Percentiles rank a stretch among this genome's conserved stretches.
phyloP scores from a whole-genome alignment of 805 yeast species.

The Suhomyces faveliae region DNA sequence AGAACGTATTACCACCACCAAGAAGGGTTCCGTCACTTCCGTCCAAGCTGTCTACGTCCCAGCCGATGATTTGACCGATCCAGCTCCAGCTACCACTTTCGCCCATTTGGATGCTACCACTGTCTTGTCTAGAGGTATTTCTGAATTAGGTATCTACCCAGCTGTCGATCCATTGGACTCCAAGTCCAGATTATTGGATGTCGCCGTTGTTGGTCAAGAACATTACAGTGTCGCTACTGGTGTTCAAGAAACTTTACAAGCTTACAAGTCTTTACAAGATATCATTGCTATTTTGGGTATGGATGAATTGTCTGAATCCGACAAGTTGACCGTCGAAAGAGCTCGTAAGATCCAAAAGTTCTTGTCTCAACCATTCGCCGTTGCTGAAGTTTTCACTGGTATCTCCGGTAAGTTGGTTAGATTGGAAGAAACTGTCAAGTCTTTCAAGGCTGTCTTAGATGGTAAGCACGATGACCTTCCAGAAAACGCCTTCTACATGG shows the following conservation, averaged over 20 bases:
- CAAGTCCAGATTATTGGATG: slow-evolving; percentile 97
- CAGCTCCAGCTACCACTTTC: slow-evolving; percentile 99
- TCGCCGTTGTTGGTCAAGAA: slow-evolving; percentile 96
- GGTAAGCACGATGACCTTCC: slow-evolving; percentile 99
- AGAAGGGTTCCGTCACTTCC: slow-evolving; percentile 99
- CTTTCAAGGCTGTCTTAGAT: slow-evolving; percentile 95
- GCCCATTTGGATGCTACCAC: slow-evolving; percentile 99
- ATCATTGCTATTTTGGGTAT: slow-evolving; percentile 99
- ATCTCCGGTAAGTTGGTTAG: slow-evolving; percentile 96
- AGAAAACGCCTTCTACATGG: slow-evolving; percentile 99
- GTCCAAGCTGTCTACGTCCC: slow-evolving; percentile 99
- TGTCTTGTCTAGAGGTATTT: slow-evolving; percentile 98
- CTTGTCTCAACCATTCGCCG: slow-evolving; percentile 99
- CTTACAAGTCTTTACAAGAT: slow-evolving; percentile 99
- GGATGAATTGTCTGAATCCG: slow-evolving; percentile 99
- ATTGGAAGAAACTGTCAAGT: slow-evolving; percentile 88
- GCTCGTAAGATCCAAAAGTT: slow-evolving; percentile 99
- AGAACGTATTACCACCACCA: slow-evolving; percentile 99
- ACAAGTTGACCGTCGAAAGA: slow-evolving; percentile 99
- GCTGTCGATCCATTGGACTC: slow-evolving; percentile 99
- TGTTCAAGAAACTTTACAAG: slow-evolving; percentile 98
- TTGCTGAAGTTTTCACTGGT: slow-evolving; percentile 99
- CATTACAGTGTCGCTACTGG: slow-evolving; percentile 93
- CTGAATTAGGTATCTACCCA: slow-evolving; percentile 99
- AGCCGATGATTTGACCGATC: slow-evolving; percentile 99